Evolutionary conservation across 1,139 yeast species (phyloP).

Genomic region (Pichia sp.): DNA sequence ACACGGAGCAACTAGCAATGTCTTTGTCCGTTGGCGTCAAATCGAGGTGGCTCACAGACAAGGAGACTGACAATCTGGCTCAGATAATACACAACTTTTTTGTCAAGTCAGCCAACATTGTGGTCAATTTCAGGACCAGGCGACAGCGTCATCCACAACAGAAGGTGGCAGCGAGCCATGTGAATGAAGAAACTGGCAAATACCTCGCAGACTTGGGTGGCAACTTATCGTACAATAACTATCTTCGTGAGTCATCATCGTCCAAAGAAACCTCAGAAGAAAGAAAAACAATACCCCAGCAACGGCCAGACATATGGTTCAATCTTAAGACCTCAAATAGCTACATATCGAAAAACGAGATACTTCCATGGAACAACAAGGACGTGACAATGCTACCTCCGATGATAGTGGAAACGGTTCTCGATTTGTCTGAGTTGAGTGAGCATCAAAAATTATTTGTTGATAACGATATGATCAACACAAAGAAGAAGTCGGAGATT

Average conservation of each 20-base stretch:
- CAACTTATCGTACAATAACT: not conserved
- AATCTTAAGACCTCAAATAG: slow-evolving; percentile 53
- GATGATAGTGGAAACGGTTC: slow-evolving; percentile 75
- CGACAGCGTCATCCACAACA: slow-evolving; percentile 11
- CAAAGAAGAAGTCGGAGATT: slow-evolving; percentile 65
- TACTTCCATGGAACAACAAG: slow-evolving; percentile 52
- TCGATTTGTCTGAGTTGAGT: slow-evolving; percentile 63
- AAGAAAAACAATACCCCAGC: not conserved
- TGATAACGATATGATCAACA: slow-evolving; percentile 44
- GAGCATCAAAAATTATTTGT: slow-evolving; percentile 51
- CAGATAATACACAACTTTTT: slow-evolving; percentile 59
- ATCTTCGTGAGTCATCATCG: not conserved
- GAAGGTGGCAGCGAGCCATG: not conserved
- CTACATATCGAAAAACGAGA: slow-evolving; percentile 48
- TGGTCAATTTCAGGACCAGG: slow-evolving; percentile 25
- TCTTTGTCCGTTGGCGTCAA: slow-evolving; percentile 8
- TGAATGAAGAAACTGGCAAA: not conserved
- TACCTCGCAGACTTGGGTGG: slow-evolving; percentile 4
- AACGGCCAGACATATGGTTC: slow-evolving; percentile 54
- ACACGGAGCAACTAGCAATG: slow-evolving; percentile 4
- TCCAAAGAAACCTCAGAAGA: not conserved
- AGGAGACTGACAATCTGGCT: slow-evolving; percentile 28
- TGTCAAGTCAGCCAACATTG: slow-evolving; percentile 62
- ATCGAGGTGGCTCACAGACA: slow-evolving; percentile 26
- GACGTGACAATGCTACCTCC: slow-evolving; percentile 57